Base-by-base conservation (phyloP, 306 rosid genomes). In the Mucuna pruriens region DNA sequence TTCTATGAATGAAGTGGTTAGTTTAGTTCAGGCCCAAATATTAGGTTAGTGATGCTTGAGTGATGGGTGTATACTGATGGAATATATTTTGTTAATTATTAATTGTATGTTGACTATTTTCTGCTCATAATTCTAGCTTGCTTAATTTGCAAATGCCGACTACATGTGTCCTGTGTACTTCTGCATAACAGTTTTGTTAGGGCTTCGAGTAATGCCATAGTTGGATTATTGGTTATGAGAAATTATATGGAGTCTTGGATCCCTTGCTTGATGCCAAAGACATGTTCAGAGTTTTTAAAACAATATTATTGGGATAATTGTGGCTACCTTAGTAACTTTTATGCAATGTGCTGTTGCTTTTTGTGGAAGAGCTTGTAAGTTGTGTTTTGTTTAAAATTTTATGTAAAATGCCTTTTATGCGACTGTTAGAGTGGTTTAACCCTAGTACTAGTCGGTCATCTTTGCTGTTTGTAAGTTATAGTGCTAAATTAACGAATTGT, bases 21-120 rank as follows among this genome's bases (percentile, higher is more conserved):
- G 82, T 55, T 75, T 33, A 39, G 70, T n/a, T n/a, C n/a, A n/a
- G 63, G 9, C 46, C n/a, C 22, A 33, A 76, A 71, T 45, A 46
- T 71, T 78, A 70, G 77, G 78, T 42, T 12, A 6, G 31, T 75
- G 62, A 76, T 66, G 70, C 45, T 66, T 26, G 57, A 81, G 51
- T 33, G 26, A 62, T 33, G 34, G n/a, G 7, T 48, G 45, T 48
- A 17, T 15, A 22, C 26, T 46, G 61, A 7, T 80, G 51, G 34
- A 58, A 19, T 13, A 16, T 20, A 10, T 65, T 65, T 66, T 19
- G 4, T 19, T 22, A n/a, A n/a, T n/a, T n/a, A n/a, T 51, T 6
- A 19, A 22, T 20, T 67, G 11, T 13, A 9, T 39, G 31, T 23
- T 11, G 65, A 23, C 45, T 38, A 9, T 1, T 17, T 65, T 9